Base-by-base conservation (phyloP, 1,284 basidiomycete genomes). In the Pseudomicrostroma phylloplanum region DNA sequence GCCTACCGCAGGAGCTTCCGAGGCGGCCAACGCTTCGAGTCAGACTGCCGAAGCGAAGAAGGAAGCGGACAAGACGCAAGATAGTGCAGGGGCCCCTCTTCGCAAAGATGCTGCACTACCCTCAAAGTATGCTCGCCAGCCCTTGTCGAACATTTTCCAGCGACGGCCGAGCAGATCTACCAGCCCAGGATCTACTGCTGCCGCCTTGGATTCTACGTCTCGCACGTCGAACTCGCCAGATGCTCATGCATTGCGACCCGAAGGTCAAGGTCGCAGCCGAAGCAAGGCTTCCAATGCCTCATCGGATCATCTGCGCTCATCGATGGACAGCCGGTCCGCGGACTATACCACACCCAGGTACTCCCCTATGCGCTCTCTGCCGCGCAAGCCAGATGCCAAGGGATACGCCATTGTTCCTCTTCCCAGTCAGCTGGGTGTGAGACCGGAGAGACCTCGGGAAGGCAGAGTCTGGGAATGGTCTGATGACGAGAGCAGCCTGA, bases 381-480 rank as follows among this genome's bases (percentile, higher is more conserved):
- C 76, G 11, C 71, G 74, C 17, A 68, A 72, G 39, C 76, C 76
- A 1, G 76, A 78, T 56, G 76, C 74, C 0, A 63, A 67, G 26
- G 76, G 76, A 26, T 64, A 72, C 7, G 57, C 65, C 6, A 73
- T 78, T 21, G 76, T 77, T 9, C 76, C 74, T 15, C 58, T 78
- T 51, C 72, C 73, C 6, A 42, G 55, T 36, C 70, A 78, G 65
- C 69, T 78, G 2, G 76, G 76, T 21, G 61, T 66, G 13, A 71
- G 76, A 7, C 76, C 76, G 4, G 64, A 67, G n/a, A 67, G 70
- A 17, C 76, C 76, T 19, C 69, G 61, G 49, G 76, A 78, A 55
- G 76, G 76, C 1, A 65, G 74, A 1, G 67, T 74, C 21, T 76
- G 74, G 76, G 62, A 61, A 30, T 65, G n/a, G 21, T 70, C 73